Conservation (phyloP, 108 stramenopile species). For the Mayamaea pseudoterrestris region DNA sequence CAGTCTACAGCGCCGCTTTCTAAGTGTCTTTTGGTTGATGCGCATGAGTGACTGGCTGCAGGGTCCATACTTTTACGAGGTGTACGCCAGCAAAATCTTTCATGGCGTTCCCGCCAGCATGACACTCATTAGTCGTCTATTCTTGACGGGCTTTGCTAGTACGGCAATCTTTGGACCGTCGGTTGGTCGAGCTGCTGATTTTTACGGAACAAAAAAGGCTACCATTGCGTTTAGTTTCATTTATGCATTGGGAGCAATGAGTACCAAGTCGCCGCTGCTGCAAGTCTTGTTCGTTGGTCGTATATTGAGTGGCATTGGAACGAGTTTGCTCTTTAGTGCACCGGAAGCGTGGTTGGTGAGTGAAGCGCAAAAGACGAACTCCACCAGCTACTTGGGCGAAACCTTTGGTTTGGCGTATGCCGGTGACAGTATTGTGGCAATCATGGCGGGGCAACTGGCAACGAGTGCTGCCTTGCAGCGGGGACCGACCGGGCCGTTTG, state of each 20-base stretch:
- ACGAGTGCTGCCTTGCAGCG: conserved; percentile 54
- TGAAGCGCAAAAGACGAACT: conserved; percentile 59
- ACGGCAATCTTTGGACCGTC: conserved; percentile 85
- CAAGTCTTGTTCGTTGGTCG: conserved; percentile 73
- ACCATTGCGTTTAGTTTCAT: conserved; percentile 72
- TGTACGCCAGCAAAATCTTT: conserved; percentile 85
- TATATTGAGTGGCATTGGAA: conserved; percentile 72
- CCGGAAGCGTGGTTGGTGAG: conserved; percentile 96
- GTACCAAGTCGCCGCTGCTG: conserved; percentile 67
- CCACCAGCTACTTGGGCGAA: conserved; percentile 60
- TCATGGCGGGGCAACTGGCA: conserved; percentile 88
- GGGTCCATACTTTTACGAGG: conserved; percentile 96
- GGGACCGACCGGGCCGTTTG: conserved; percentile 95
- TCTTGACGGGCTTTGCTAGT: conserved; percentile 86
- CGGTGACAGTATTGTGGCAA: conserved; percentile 91
- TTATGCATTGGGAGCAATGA: conserved; percentile 68
- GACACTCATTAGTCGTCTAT: conserved; percentile 68
- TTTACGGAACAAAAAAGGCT: conserved; percentile 76
- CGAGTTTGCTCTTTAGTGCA: conserved; percentile 66
- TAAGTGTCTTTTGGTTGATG: conserved; percentile 89
- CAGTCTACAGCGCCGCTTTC: conserved; percentile 62
- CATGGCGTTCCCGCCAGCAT: conserved; percentile 43
- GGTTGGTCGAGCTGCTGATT: conserved; percentile 74
- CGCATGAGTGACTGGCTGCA: conserved; percentile 98
- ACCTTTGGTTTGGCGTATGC: conserved; percentile 93